A percentile compares a stretch with the other conserved stretches of the same genome.
These are phyloP conservation scores for Pyrenula aspistea DNA, from an alignment of 495 filamentous ascomycete species.

Conservation along the genomic window DNA sequence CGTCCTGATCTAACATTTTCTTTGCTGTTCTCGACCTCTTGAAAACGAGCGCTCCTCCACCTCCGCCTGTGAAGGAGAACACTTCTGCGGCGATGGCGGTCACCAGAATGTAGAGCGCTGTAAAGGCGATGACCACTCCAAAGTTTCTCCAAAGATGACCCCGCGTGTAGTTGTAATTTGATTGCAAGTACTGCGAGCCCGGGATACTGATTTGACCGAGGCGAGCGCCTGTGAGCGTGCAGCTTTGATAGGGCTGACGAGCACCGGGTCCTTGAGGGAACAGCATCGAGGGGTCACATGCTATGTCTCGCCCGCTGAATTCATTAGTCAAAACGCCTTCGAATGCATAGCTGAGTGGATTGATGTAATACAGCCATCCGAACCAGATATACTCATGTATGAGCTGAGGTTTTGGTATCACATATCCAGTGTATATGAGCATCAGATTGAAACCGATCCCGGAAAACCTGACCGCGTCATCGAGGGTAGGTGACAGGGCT, in stretches of 20 bases:
- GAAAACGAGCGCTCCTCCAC: conserved; percentile 52
- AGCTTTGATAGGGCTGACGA: conserved; percentile 44
- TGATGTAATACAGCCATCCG: conserved; percentile 63
- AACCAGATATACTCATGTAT: conserved; percentile 61
- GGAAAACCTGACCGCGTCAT: conserved; percentile 60
- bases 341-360: conserved; percentile 65
- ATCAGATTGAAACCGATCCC: conserved; percentile 55
- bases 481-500: conserved; percentile 55
- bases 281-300: conserved; percentile 44
- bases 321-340: conserved; percentile 62
- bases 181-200: conserved; percentile 47
- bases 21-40: conserved; percentile 53
- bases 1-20: conserved; percentile 29
- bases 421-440: conserved; percentile 71
- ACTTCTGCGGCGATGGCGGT: conserved; percentile 49
- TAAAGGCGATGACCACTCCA: conserved; percentile 60
- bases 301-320: conserved; percentile 45
- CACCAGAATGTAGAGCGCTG: conserved; percentile 54
- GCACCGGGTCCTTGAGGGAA: conserved; percentile 42
- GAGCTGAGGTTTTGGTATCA: conserved; percentile 58
- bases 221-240: conserved; percentile 44
- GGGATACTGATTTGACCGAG: conserved; percentile 30
- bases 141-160: conserved; percentile 71
- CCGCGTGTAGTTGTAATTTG: conserved; percentile 46
- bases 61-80: conserved; percentile 37